Base-by-base conservation (phyloP, 495 filamentous ascomycete species). In the Chaetomium fimeti region DNA sequence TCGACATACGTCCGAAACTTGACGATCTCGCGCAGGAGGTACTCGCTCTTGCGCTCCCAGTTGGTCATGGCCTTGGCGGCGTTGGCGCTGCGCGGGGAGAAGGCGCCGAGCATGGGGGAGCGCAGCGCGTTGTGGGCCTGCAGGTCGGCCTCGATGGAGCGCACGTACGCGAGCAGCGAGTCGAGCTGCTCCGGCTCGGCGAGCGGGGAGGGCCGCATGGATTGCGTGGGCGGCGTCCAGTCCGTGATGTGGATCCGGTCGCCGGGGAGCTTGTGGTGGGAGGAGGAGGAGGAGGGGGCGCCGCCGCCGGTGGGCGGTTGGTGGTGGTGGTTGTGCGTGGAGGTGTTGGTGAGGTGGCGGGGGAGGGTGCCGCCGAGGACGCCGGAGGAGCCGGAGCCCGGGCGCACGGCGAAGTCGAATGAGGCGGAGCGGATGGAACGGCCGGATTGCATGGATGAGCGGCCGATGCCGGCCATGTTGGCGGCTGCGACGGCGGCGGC, bases 1-100 rank as follows among this genome's bases (percentile, higher is more conserved):
- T 98, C 95, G 64, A 97, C 91, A 66, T 98, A 99, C 0, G 92
- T 98, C 55, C 87, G 80, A 75, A 96, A 98, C 71, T 98, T 99
- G 68, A 97, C 90, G 71, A 93, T 97, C 77, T 99, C 94, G n/a
- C 88, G 82, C 24, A 98, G 79, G 47, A 99, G 77, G 73, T 98
- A 96, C 36, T 88, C 87, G 43, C 90, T 93, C 77, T 97, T 97
- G 61, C 88, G 85, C 79, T 99, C 92, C 95, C 95, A 99, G 73
- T 99, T 99, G 5, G 87, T 81, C 88, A 97, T 83, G 2, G 93
- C 91, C 75, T 90, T 93, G 54, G 77, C 76, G 25, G 85, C 81
- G 72, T 98, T 99, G 24, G 86, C 84, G 61, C 93, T 88, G 27
- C 93, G 86, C 1, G 92, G 91, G 24, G 92, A 91, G 73, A 95